Percentiles rank a stretch among this genome's conserved stretches.
Conservation (phyloP, 495 filamentous ascomycete genomes). For the Monascus purpureus region DNA sequence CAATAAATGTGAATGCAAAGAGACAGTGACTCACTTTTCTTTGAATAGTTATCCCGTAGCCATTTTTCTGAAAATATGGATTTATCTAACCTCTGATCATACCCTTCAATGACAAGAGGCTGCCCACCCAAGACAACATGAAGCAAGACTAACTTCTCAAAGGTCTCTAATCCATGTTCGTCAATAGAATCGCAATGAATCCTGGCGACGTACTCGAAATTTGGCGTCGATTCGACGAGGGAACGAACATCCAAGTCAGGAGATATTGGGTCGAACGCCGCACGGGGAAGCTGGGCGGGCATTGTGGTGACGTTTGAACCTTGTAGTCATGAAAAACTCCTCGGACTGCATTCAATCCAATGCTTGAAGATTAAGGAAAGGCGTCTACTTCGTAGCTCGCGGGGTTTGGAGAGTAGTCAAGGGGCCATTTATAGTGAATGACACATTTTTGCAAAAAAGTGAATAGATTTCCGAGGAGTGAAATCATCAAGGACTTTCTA, state of each 20-base stretch:
- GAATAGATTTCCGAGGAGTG: no score
- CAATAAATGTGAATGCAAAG: no score
- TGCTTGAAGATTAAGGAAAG: slow-evolving; percentile 1
- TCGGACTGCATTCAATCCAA: no score
- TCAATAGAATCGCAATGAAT: slow-evolving; percentile 64
- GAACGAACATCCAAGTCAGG: slow-evolving; percentile 63
- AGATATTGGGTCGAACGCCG: slow-evolving; percentile 68
- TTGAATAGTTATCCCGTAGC: slow-evolving; percentile 57
- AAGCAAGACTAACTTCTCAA: slow-evolving; percentile 65
- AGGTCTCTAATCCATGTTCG: slow-evolving; percentile 51
- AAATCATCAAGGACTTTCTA: no score
- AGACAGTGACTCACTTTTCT: slow-evolving; percentile 64
- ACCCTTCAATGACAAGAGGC: slow-evolving; percentile 81
- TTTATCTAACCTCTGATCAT: slow-evolving; percentile 49
- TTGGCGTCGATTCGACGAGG: slow-evolving; percentile 62
- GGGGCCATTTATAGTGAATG: no score
- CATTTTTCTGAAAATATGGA: slow-evolving; percentile 67
- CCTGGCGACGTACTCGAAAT: slow-evolving; percentile 68
- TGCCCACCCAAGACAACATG: slow-evolving; percentile 74
- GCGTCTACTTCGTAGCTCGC: neutral
- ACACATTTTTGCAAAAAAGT: no score
- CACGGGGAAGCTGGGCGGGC: slow-evolving; percentile 52
- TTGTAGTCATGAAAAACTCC: no score
- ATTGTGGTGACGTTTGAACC: slow-evolving; percentile 32
- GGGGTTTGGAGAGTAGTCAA: no score